phyloP scores from a whole-genome alignment of 2,329 filamentous ascomycete species.

The Cordyceps farinosa region DNA sequence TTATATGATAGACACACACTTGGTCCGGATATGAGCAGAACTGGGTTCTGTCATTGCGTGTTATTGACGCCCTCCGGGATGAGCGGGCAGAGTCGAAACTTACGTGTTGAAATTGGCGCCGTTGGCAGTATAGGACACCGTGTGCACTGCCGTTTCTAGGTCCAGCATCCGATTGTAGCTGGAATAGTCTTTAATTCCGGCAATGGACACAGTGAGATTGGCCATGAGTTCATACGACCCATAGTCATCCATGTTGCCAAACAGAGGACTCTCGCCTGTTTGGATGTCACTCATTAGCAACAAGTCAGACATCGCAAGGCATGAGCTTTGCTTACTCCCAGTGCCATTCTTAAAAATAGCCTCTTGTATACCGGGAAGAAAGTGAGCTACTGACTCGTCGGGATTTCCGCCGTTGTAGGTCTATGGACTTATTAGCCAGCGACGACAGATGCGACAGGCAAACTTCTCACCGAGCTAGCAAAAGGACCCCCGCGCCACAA shows the following conservation, averaged over 20 bases:
- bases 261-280: constrained; percentile 34
- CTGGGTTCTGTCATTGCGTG: neutral
- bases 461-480: constrained; percentile 32
- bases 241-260: constrained; percentile 39
- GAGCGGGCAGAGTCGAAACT: constrained; percentile 27
- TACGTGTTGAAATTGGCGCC: constrained; percentile 21
- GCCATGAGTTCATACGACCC: constrained; percentile 46
- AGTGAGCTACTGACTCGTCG: constrained; percentile 28
- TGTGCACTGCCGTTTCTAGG: constrained; percentile 40
- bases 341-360: constrained; percentile 47
- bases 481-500: constrained; percentile 51
- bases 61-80: too few relatives aligned
- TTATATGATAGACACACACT: constrained; percentile 30
- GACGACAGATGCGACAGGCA: neutral
- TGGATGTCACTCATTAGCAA: neutral
- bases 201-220: constrained; percentile 41
- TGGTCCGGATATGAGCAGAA: constrained; percentile 45
- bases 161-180: constrained; percentile 43
- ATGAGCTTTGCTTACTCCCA: constrained; percentile 32
- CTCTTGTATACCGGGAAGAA: constrained; percentile 40
- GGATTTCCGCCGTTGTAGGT: constrained; percentile 48
- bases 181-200: constrained; percentile 27
- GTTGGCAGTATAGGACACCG: constrained; percentile 33
- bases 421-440: constrained; percentile 20
- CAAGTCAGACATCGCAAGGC: neutral